Evolutionary conservation across 2,329 filamentous ascomycete species (phyloP), one percentile per base, ranked within the genome.

Genomic region (Botryotinia calthae): DNA sequence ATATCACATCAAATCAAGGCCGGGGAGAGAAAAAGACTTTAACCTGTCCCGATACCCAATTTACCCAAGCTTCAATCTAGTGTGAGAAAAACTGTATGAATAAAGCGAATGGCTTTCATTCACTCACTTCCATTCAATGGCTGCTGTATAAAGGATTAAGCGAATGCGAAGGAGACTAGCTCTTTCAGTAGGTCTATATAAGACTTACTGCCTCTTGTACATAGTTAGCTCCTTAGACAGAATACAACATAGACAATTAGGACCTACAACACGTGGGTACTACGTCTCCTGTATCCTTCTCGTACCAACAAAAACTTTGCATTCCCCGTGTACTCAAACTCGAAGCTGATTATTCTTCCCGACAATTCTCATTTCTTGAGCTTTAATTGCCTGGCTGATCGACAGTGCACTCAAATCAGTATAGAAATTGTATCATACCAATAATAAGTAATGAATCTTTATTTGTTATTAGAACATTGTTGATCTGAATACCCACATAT

Each of bases 71-170:
- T 4, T 28, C 4, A 2, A 56, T 18, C 18, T 2, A 18, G 14
- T 0, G 4, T 0, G 16, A 18, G 42, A 28, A 4, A 16, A 0
- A 0, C 0, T 18, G n/a, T n/a, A n/a, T n/a, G n/a, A n/a, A n/a
- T n/a, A n/a, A n/a, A n/a, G n/a, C n/a, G n/a, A n/a, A n/a, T n/a
- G n/a, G n/a, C n/a, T n/a, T n/a, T n/a, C n/a, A n/a, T n/a, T n/a
- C n/a, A n/a, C n/a, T n/a, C n/a, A n/a, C n/a, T n/a, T n/a, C n/a
- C n/a, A n/a, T n/a, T n/a, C n/a, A n/a, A n/a, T n/a, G n/a, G n/a
- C n/a, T n/a, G n/a, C n/a, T n/a, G n/a, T n/a, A n/a, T n/a, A n/a
- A n/a, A n/a, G n/a, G n/a, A n/a, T n/a, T n/a, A n/a, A n/a, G n/a
- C n/a, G n/a, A n/a, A n/a, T n/a, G n/a, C n/a, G n/a, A n/a, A n/a